A percentile compares a stretch with the other conserved stretches of the same genome.
phyloP scores from a whole-genome alignment of 306 rosid genomes.

The Begonia loranthoides region DNA sequence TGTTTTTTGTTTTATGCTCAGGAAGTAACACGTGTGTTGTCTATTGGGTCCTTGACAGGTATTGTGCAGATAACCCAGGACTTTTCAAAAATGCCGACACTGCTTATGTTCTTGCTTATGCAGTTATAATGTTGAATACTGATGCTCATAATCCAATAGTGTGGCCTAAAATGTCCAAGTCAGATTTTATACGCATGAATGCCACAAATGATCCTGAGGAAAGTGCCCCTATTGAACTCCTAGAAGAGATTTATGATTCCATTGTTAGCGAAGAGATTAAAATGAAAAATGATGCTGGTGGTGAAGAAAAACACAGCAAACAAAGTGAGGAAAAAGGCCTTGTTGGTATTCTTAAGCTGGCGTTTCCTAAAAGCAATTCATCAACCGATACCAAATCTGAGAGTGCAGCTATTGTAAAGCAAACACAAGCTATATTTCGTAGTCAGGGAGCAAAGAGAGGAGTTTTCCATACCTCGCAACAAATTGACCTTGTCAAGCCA shows the following conservation, averaged over 20 bases:
- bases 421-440: constrained; percentile 83
- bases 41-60: constrained; percentile 43
- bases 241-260: constrained; percentile 88
- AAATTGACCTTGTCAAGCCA: constrained; percentile 97
- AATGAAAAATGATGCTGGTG: constrained; percentile 63
- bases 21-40: too few relatives aligned
- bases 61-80: constrained; percentile 93
- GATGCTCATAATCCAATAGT: constrained; percentile 99
- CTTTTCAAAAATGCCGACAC: constrained; percentile 97
- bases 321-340: constrained; percentile 87
- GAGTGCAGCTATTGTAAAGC: constrained; percentile 89
- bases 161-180: constrained; percentile 99
- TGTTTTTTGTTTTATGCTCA: too few relatives aligned
- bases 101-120: constrained; percentile 96
- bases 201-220: constrained; percentile 79
- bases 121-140: constrained; percentile 91
- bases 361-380: constrained; percentile 70
- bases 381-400: constrained; percentile 62
- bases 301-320: constrained; percentile 55
- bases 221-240: constrained; percentile 76
- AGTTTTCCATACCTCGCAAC: constrained; percentile 79
- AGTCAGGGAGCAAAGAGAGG: constrained; percentile 79
- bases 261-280: constrained; percentile 87
- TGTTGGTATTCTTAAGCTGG: constrained; percentile 87
- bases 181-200: constrained; percentile 86